phyloP scores from a whole-genome alignment of 1,139 yeast species.

The Magnusiomyces clavatus region DNA sequence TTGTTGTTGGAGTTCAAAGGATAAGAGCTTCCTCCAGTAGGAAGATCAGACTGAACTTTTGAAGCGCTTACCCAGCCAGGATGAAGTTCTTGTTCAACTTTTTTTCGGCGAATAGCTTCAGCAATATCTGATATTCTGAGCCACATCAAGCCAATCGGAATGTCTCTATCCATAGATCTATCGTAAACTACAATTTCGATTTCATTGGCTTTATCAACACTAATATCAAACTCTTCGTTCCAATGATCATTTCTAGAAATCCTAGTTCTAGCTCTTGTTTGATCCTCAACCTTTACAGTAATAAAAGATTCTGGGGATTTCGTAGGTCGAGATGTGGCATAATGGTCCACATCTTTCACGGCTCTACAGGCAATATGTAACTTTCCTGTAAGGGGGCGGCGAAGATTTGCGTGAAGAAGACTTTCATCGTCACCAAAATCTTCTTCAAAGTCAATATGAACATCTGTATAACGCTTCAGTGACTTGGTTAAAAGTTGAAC shows the following conservation, averaged over 20 bases:
- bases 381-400: slow-evolving; percentile 78
- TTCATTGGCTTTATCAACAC: slow-evolving; percentile 86
- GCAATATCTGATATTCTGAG: slow-evolving; percentile 80
- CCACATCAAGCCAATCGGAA: slow-evolving; percentile 95
- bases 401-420: slow-evolving; percentile 57
- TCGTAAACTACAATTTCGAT: slow-evolving; percentile 83
- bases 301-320: slow-evolving; percentile 76
- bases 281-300: slow-evolving; percentile 78
- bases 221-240: slow-evolving; percentile 74
- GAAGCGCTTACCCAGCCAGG: slow-evolving; percentile 85
- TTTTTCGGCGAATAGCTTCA: slow-evolving; percentile 87
- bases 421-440: slow-evolving; percentile 37
- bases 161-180: slow-evolving; percentile 52
- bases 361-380: slow-evolving; percentile 64
- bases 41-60: slow-evolving; percentile 31
- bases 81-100: slow-evolving; percentile 64
- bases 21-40: slow-evolving; percentile 7
- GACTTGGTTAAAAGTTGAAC: slow-evolving; percentile 78
- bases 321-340: slow-evolving; percentile 70
- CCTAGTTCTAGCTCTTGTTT: slow-evolving; percentile 67
- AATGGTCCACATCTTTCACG: slow-evolving; percentile 85
- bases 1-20: no score
- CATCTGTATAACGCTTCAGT: slow-evolving; percentile 78
- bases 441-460: slow-evolving; percentile 68
- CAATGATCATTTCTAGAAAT: slow-evolving; percentile 73